Conservation (phyloP, 208 protist genomes). For the Endotrypanum monterogeii region DNA sequence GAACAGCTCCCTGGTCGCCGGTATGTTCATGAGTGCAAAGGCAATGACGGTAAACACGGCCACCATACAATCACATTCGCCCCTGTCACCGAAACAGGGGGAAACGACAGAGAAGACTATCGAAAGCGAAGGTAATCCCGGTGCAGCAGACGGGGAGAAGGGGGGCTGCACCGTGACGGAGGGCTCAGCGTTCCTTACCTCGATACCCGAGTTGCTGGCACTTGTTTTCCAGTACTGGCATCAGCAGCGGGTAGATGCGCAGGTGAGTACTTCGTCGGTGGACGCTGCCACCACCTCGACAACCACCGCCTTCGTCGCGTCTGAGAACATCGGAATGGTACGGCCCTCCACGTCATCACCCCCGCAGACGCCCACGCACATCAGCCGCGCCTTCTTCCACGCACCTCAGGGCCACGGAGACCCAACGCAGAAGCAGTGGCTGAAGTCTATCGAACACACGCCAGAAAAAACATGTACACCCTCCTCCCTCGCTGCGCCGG, state of each 20-base stretch:
- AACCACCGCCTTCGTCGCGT: not conserved
- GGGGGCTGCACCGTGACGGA: not conserved
- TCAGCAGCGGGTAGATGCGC: not conserved
- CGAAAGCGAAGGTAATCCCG: not conserved
- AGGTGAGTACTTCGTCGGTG: too few species aligned
- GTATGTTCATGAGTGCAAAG: constrained; percentile 5
- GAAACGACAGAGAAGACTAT: not conserved
- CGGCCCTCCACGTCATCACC: not conserved
- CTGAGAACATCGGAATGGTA: not conserved
- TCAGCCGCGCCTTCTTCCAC: constrained; percentile 21
- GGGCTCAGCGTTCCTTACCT: not conserved
- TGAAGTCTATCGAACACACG: not conserved
- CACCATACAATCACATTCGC: not conserved
- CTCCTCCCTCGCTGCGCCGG: not conserved
- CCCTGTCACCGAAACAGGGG: not conserved
- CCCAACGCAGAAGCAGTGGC: not conserved
- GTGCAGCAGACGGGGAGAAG: not conserved
- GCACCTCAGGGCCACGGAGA: not conserved
- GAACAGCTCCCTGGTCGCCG: constrained; percentile 11
- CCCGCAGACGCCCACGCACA: constrained; percentile 22
- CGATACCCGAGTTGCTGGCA: constrained; percentile 9
- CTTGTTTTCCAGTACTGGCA: constrained; percentile 27
- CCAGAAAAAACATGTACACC: too few species aligned
- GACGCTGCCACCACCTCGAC: not conserved
- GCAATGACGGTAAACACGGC: not conserved